Evolutionary conservation across 176 grass and related monocot species (phyloP).

Genomic region (Cenchrus americanus): DNA sequence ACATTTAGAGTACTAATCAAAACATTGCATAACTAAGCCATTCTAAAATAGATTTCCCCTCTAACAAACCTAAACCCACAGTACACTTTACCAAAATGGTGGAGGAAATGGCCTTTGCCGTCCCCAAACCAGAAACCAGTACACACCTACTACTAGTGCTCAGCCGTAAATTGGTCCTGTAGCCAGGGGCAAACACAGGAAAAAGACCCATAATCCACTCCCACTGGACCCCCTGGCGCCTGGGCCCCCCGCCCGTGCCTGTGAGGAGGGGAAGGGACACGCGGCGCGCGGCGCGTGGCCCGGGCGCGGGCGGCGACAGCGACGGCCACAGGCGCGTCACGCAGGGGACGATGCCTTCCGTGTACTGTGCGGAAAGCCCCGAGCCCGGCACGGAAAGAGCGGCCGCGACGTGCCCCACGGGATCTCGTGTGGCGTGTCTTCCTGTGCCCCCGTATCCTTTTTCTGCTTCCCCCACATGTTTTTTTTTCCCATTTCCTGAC

Average conservation of each 20-base stretch:
- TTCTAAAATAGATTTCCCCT: neutral
- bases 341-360: constrained; percentile 48
- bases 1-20: neutral
- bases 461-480: neutral
- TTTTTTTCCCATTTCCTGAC: neutral
- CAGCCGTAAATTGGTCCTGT: neutral
- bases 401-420: neutral
- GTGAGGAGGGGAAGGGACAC: neutral
- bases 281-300: neutral
- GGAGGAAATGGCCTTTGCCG: neutral
- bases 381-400: neutral
- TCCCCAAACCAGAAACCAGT: neutral
- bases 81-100: neutral
- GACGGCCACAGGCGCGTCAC: constrained; percentile 10
- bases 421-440: neutral
- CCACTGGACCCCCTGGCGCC: neutral
- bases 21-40: neutral
- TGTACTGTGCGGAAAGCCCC: neutral
- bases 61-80: neutral
- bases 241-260: too few species aligned
- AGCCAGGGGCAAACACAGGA: neutral
- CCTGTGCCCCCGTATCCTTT: neutral
- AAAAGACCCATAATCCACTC: neutral
- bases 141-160: neutral
- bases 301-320: neutral